phyloP scores from a whole-genome alignment of 495 filamentous ascomycete genomes.

The Penicillium antarcticum region DNA sequence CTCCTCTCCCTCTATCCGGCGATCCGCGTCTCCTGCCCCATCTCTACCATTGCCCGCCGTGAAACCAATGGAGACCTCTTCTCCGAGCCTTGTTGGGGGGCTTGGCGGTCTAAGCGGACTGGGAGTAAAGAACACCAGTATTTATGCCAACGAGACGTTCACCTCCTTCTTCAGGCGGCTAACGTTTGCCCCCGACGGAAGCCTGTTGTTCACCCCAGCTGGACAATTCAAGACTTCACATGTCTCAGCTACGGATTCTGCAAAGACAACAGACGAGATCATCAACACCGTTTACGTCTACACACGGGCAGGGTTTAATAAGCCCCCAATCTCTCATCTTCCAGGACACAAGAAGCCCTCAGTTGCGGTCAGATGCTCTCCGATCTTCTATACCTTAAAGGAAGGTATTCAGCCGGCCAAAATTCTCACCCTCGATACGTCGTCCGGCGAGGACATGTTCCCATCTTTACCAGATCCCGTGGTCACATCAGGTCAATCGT shows the following conservation, averaged over 20 bases:
- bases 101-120: slow-evolving; percentile 27
- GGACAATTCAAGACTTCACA: slow-evolving; percentile 90
- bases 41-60: slow-evolving; percentile 93
- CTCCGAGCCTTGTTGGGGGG: slow-evolving; percentile 57
- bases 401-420: slow-evolving; percentile 65
- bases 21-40: slow-evolving; percentile 92
- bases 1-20: slow-evolving; percentile 75
- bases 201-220: slow-evolving; percentile 90
- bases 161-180: slow-evolving; percentile 96
- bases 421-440: slow-evolving; percentile 91
- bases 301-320: slow-evolving; percentile 93
- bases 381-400: slow-evolving; percentile 79
- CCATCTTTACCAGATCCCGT: slow-evolving; percentile 79
- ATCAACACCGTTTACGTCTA: slow-evolving; percentile 99
- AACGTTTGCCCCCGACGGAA: slow-evolving; percentile 93
- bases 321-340: slow-evolving; percentile 94
- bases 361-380: slow-evolving; percentile 91
- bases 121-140: slow-evolving; percentile 73
- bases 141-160: slow-evolving; percentile 96
- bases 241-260: slow-evolving; percentile 59
- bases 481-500: slow-evolving; percentile 49
- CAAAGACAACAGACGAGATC: slow-evolving; percentile 75
- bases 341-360: slow-evolving; percentile 99
- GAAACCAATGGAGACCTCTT: slow-evolving; percentile 89
- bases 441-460: slow-evolving; percentile 80